Conservation (phyloP, 805 yeast species). For the Nakazawaea ernobii region DNA sequence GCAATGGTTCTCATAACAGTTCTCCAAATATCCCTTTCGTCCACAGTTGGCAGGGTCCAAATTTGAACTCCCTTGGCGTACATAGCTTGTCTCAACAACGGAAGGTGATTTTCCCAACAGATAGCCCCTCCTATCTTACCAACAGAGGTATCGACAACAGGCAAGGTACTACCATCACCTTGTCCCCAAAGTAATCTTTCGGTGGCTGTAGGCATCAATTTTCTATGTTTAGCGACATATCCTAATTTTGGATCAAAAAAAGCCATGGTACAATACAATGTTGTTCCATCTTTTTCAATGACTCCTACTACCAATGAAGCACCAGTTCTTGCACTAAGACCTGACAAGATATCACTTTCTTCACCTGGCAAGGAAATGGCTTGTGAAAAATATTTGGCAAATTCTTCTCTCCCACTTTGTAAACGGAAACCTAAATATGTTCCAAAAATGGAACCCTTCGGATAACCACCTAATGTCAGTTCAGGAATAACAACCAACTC, state of each 20-base stretch:
- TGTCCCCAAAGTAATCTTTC: slow-evolving; percentile 41
- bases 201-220: slow-evolving; percentile 37
- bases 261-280: slow-evolving; percentile 35
- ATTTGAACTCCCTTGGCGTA: slow-evolving; percentile 37
- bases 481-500: slow-evolving; percentile 39
- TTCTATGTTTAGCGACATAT: slow-evolving; percentile 36
- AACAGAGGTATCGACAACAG: slow-evolving; percentile 28
- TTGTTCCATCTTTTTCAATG: slow-evolving; percentile 32
- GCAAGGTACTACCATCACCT: slow-evolving; percentile 41
- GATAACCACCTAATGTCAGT: slow-evolving; percentile 41
- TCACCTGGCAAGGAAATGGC: slow-evolving; percentile 31
- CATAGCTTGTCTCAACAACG: slow-evolving; percentile 33
- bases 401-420: slow-evolving; percentile 35
- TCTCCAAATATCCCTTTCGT: slow-evolving; percentile 38
- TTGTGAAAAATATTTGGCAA: slow-evolving; percentile 27
- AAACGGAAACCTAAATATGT: slow-evolving; percentile 36
- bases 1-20: slow-evolving; percentile 36
- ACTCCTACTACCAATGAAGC: slow-evolving; percentile 34
- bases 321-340: slow-evolving; percentile 26
- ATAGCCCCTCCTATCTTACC: slow-evolving; percentile 40
- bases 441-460: slow-evolving; percentile 38
- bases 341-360: slow-evolving; percentile 28
- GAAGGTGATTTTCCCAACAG: slow-evolving; percentile 43
- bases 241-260: slow-evolving; percentile 33
- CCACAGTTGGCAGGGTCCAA: slow-evolving; percentile 41